phyloP scores from a whole-genome alignment of 2,329 filamentous ascomycete species.

The Pseudogymnoascus sp. region DNA sequence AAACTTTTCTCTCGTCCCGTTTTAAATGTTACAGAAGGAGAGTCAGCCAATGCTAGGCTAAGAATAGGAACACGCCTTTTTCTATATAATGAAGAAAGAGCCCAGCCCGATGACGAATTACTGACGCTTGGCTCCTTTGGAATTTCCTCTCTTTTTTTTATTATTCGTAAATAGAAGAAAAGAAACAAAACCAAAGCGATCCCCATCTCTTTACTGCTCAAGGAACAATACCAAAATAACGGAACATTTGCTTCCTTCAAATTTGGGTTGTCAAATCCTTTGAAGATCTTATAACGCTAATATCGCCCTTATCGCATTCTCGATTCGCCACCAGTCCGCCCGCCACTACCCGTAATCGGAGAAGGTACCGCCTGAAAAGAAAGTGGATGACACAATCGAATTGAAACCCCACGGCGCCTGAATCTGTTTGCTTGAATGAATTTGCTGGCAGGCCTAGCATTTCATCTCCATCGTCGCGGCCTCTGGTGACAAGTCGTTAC shows the following conservation, averaged over 20 bases:
- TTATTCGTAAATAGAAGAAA: neutral
- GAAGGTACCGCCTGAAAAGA: slow-evolving; percentile 2
- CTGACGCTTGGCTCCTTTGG: neutral
- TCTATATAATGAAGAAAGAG: neutral
- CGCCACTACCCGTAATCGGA: slow-evolving; percentile 6
- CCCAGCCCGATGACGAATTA: neutral
- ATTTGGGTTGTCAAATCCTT: neutral
- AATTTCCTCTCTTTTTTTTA: neutral
- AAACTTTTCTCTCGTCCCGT: slow-evolving; percentile 1
- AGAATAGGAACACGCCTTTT: slow-evolving; percentile 7
- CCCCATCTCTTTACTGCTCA: neutral
- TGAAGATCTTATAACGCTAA: slow-evolving; percentile 1
- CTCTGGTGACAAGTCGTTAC: neutral
- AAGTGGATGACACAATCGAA: slow-evolving; percentile 7
- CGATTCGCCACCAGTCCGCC: neutral
- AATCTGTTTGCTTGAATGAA: slow-evolving; percentile 1
- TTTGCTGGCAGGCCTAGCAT: neutral
- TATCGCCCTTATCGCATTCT: neutral
- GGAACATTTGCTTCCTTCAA: no score
- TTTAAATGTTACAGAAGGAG: neutral
- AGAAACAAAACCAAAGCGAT: neutral
- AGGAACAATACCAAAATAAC: neutral
- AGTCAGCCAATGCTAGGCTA: slow-evolving; percentile 4
- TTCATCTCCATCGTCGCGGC: neutral
- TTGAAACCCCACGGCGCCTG: neutral